phyloP scores from a whole-genome alignment of 2,329 filamentous ascomycete species.

The Emmonsia crescens region DNA sequence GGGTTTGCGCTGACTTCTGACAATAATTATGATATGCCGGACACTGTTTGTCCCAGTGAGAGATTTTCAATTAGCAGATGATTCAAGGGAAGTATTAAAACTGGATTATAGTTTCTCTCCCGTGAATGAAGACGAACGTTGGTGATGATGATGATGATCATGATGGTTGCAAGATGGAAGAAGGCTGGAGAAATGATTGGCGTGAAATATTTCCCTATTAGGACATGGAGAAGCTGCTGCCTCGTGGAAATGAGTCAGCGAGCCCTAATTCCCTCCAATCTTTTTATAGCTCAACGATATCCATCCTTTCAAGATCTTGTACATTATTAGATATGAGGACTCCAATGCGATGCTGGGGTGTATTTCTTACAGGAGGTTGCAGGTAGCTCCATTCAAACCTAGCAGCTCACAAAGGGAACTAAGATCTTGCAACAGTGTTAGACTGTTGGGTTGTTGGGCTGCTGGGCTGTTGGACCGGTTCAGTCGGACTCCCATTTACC shows the following conservation, averaged over 20 bases:
- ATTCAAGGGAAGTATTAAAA: not conserved
- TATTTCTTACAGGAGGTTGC: not conserved
- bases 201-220: not conserved
- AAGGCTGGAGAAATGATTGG: not conserved
- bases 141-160: not conserved
- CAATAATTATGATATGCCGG: not conserved
- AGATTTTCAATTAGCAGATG: not conserved
- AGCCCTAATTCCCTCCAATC: not conserved
- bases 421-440: not conserved
- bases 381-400: not conserved
- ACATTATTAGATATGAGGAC: not conserved
- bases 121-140: not conserved
- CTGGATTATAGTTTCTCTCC: not conserved
- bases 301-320: not conserved
- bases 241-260: not conserved
- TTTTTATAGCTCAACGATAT: not conserved
- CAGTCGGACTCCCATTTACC: not conserved
- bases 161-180: not conserved
- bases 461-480: not conserved
- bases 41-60: too few species aligned
- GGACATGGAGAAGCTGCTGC: not conserved
- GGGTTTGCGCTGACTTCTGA: not conserved
- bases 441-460: too few species aligned
- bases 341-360: not conserved
- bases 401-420: not conserved